A percentile compares a stretch with the other conserved stretches of the same genome.
phyloP scores from a whole-genome alignment of 768 basidiomycete species.

The Pleurotus sapidus region DNA sequence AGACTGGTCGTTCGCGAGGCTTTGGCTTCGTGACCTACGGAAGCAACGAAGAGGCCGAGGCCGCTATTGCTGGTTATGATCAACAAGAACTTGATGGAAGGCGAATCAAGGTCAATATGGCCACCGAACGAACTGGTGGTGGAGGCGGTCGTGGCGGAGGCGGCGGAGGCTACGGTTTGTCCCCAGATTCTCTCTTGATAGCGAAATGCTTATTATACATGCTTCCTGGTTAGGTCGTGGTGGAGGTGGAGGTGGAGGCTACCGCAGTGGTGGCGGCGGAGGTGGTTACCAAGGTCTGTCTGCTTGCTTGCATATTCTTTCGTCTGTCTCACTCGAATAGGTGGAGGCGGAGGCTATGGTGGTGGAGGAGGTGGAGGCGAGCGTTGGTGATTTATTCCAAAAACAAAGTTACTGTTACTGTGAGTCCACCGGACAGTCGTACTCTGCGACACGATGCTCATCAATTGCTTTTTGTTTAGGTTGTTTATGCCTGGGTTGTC shows the following conservation, averaged over 20 bases:
- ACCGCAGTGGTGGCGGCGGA: conserved; percentile 22
- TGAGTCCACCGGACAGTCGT: too few relatives aligned
- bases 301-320: too few relatives aligned
- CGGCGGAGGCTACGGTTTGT: too few relatives aligned
- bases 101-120: conserved; percentile 84
- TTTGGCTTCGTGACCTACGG: conserved; percentile 93
- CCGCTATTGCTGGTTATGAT: conserved; percentile 75
- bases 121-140: conserved; percentile 62
- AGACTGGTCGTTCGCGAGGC: conserved; percentile 94
- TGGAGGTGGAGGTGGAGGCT: conserved; percentile 23
- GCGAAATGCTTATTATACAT: conserved; percentile 5
- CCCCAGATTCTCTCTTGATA: neutral
- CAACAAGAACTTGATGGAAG: conserved; percentile 94
- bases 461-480: too few relatives aligned
- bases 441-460: too few relatives aligned
- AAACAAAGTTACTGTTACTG: too few relatives aligned
- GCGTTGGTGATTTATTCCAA: too few relatives aligned
- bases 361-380: conserved; percentile 7
- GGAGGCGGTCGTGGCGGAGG: conserved; percentile 35
- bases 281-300: conserved; percentile 18
- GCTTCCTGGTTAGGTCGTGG: conserved; percentile 15
- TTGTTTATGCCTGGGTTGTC: too few relatives aligned
- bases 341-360: conserved; percentile 18
- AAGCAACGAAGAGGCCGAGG: conserved; percentile 61
- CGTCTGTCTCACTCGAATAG: too few relatives aligned